Evolutionary conservation across 306 rosid genomes (phyloP).

Genomic region (Inga laurina): DNA sequence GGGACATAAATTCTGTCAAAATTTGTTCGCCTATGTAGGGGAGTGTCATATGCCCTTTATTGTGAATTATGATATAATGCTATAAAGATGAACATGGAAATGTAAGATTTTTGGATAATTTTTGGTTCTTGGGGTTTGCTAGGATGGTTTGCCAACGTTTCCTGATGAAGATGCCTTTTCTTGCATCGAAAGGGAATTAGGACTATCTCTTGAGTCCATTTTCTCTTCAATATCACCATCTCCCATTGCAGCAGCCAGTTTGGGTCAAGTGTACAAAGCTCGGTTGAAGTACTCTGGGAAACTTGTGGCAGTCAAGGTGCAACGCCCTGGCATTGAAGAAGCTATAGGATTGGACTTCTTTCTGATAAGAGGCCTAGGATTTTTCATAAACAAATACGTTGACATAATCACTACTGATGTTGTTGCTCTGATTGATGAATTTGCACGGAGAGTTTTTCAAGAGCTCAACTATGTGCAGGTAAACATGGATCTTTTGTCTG

Average conservation of each 20-base stretch:
- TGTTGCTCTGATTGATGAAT: slow-evolving; percentile 87
- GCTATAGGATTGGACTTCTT: slow-evolving; percentile 90
- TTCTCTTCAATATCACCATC: slow-evolving; percentile 75
- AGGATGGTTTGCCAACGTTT: slow-evolving; percentile 90
- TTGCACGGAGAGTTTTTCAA: slow-evolving; percentile 87
- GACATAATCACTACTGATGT: slow-evolving; percentile 77
- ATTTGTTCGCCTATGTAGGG: slow-evolving; percentile 7
- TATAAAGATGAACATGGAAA: slow-evolving; percentile 5
- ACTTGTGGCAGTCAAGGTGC: slow-evolving; percentile 85
- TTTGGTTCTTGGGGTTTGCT: slow-evolving; percentile 30
- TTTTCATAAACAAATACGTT: slow-evolving; percentile 77
- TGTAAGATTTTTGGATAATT: slow-evolving; percentile 10
- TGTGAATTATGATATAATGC: slow-evolving; percentile 6
- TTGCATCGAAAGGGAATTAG: slow-evolving; percentile 80
- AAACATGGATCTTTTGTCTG: not conserved
- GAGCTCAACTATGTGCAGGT: slow-evolving; percentile 97
- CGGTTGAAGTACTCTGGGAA: slow-evolving; percentile 62
- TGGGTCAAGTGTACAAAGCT: slow-evolving; percentile 94
- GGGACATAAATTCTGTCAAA: not conserved
- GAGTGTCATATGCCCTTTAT: slow-evolving; percentile 10
- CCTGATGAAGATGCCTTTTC: slow-evolving; percentile 84
- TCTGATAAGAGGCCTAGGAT: slow-evolving; percentile 74
- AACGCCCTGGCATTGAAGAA: slow-evolving; percentile 89
- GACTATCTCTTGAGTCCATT: slow-evolving; percentile 64
- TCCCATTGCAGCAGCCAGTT: slow-evolving; percentile 92